phyloP scores from a whole-genome alignment of 441 rosid species.

The Populus hybrid region DNA sequence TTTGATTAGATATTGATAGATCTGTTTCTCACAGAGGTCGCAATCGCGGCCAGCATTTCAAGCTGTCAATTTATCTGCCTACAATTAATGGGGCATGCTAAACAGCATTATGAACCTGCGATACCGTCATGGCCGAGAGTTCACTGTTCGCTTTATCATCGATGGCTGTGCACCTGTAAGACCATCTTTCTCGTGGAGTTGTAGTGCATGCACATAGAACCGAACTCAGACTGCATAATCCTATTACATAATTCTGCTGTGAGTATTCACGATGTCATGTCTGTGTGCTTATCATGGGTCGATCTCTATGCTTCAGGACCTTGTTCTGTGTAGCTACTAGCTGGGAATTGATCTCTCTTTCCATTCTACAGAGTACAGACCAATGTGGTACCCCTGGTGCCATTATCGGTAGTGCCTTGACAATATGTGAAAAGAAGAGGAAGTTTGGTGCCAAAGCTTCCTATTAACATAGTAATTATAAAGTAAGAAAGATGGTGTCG shows the following conservation, averaged over 20 bases:
- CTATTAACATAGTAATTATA: not conserved
- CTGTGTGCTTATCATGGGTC: not conserved
- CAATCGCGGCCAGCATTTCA: slow-evolving; percentile 10
- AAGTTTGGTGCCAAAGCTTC: not conserved
- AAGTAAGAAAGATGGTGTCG: not conserved
- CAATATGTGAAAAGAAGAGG: not conserved
- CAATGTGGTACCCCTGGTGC: not conserved
- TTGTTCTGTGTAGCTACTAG: not conserved
- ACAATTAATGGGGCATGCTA: not conserved
- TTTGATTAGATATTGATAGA: slow-evolving; percentile 6
- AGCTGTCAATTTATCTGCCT: not conserved
- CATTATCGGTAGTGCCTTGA: not conserved
- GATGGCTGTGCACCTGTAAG: not conserved
- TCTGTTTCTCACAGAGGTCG: not conserved
- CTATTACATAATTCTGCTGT: not conserved
- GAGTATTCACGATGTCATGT: not conserved
- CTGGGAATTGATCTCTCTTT: not conserved
- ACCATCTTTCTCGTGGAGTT: not conserved
- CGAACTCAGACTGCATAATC: not conserved
- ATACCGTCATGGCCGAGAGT: not conserved
- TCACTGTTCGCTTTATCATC: not conserved
- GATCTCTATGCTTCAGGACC: not conserved
- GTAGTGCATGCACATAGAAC: not conserved
- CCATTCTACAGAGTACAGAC: not conserved
- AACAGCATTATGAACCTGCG: not conserved